These are phyloP conservation scores for Aspergillus unguis DNA, from an alignment of 2,329 filamentous ascomycete species.

Conservation along the genomic window DNA sequence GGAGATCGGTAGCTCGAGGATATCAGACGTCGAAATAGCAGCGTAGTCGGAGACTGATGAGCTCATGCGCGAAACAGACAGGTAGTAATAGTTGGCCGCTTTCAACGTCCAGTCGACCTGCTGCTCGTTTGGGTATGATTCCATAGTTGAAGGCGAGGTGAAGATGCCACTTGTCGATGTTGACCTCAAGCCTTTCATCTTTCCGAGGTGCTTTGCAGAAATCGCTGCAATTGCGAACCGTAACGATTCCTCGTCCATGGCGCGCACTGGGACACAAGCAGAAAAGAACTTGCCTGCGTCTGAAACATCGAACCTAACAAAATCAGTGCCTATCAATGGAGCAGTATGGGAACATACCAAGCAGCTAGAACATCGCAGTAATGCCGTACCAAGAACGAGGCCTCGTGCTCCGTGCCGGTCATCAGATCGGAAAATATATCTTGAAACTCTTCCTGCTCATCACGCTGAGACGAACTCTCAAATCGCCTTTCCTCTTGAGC, in stretches of 20 bases:
- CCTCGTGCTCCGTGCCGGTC: conserved; percentile 38
- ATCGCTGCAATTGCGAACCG: conserved; percentile 38
- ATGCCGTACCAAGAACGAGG: conserved; percentile 38
- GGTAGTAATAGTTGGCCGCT: conserved; percentile 59
- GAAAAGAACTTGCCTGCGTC: conserved; percentile 40
- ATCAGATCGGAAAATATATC: conserved; percentile 37
- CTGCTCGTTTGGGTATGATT: conserved; percentile 47
- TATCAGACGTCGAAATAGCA: conserved; percentile 28
- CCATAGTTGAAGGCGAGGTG: conserved; percentile 48
- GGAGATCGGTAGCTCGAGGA: conserved; percentile 30
- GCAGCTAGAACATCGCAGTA: conserved; percentile 35
- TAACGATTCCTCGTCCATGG: conserved; percentile 32
- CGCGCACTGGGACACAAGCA: conserved; percentile 37
- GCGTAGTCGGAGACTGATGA: conserved; percentile 33
- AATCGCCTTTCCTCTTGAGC: conserved; percentile 5
- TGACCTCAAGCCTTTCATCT: conserved; percentile 30
- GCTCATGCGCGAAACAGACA: conserved; percentile 52
- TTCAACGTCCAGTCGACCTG: conserved; percentile 59
- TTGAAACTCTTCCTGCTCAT: conserved; percentile 31
- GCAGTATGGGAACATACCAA: conserved; percentile 25
- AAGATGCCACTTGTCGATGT: conserved; percentile 22
- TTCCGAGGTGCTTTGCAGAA: conserved; percentile 40
- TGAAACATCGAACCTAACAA: conserved; percentile 37
- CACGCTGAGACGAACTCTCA: conserved; percentile 21
- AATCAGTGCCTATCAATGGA: conserved; percentile 14